A percentile compares a stretch with the other conserved stretches of the same genome.
Conservation (phyloP, 2,329 filamentous ascomycete species). For the Ascochyta rabiei region DNA sequence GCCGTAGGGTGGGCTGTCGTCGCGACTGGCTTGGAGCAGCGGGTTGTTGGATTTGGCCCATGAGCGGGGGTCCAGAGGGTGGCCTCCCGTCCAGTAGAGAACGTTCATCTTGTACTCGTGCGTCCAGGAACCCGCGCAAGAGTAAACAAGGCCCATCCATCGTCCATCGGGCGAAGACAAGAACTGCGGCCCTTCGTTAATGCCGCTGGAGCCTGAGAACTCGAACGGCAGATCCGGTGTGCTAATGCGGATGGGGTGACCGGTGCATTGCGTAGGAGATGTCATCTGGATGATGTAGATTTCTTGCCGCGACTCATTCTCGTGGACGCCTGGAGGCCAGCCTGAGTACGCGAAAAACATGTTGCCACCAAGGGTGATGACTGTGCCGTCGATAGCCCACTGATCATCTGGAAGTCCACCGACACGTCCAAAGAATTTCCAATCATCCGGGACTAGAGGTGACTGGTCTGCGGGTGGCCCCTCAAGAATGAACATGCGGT, state of each 20-base stretch:
- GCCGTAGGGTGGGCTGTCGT: slow-evolving; percentile 50
- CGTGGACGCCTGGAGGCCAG: slow-evolving; percentile 49
- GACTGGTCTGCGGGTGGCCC: slow-evolving; percentile 46
- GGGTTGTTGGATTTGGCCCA: slow-evolving; percentile 51
- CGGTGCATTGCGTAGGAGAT: slow-evolving; percentile 44
- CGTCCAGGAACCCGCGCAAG: slow-evolving; percentile 55
- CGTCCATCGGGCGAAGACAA: slow-evolving; percentile 43
- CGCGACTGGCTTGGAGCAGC: slow-evolving; percentile 45
- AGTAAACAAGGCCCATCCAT: slow-evolving; percentile 56
- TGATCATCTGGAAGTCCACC: slow-evolving; percentile 50
- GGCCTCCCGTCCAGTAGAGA: slow-evolving; percentile 49
- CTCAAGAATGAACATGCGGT: slow-evolving; percentile 55
- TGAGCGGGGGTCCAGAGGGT: slow-evolving; percentile 45
- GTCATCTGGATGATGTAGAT: slow-evolving; percentile 52
- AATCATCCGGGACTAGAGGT: slow-evolving; percentile 40
- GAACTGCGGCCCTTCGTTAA: slow-evolving; percentile 55
- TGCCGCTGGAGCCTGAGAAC: slow-evolving; percentile 47
- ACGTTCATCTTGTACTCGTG: slow-evolving; percentile 57
- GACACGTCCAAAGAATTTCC: slow-evolving; percentile 52
- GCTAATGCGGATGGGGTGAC: slow-evolving; percentile 49
- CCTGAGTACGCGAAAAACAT: slow-evolving; percentile 55
- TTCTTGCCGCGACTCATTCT: slow-evolving; percentile 50
- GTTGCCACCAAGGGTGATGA: slow-evolving; percentile 47
- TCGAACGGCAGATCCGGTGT: slow-evolving; percentile 51
- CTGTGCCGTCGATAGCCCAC: slow-evolving; percentile 57